phyloP scores from a whole-genome alignment of 2,329 filamentous ascomycete genomes.

The Eutypa lata region DNA sequence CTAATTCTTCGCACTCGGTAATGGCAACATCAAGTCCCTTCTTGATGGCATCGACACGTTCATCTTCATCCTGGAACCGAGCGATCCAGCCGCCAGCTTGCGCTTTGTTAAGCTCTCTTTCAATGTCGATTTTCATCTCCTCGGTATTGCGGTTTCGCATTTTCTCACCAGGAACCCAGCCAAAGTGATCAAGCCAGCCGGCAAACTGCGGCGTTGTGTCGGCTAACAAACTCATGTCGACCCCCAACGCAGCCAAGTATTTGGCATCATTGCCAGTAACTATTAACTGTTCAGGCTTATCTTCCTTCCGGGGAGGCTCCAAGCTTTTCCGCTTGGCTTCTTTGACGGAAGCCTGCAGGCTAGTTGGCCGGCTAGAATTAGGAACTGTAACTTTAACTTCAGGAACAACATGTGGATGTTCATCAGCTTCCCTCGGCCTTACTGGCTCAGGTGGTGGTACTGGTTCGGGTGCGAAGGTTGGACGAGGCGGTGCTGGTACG shows the following conservation, averaged over 20 bases:
- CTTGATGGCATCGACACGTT: constrained; percentile 83
- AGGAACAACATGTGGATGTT: constrained; percentile 41
- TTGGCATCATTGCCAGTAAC: constrained; percentile 72
- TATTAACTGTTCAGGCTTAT: constrained; percentile 57
- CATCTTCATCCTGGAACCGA: constrained; percentile 81
- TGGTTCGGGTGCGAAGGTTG: constrained; percentile 35
- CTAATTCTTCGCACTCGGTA: constrained; percentile 90
- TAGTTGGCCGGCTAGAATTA: constrained; percentile 37
- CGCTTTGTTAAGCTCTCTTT: constrained; percentile 82
- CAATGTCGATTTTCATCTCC: constrained; percentile 76
- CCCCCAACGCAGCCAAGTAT: constrained; percentile 73
- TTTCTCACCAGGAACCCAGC: constrained; percentile 76
- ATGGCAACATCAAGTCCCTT: constrained; percentile 85
- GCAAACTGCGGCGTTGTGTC: constrained; percentile 78
- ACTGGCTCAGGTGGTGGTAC: constrained; percentile 29
- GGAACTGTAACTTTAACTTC: constrained; percentile 58
- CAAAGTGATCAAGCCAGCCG: constrained; percentile 78
- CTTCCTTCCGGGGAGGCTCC: constrained; percentile 35
- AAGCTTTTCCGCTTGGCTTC: constrained; percentile 23
- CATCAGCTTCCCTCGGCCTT: constrained; percentile 32
- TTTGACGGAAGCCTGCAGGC: constrained; percentile 35
- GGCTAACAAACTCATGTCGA: constrained; percentile 75
- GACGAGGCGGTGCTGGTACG: constrained; percentile 70
- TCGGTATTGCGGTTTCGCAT: constrained; percentile 74
- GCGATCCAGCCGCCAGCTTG: constrained; percentile 92